These are phyloP conservation scores for Backusella westeae DNA, from an alignment of 192 early-diverging fungal genomes.

Conservation along the genomic window DNA sequence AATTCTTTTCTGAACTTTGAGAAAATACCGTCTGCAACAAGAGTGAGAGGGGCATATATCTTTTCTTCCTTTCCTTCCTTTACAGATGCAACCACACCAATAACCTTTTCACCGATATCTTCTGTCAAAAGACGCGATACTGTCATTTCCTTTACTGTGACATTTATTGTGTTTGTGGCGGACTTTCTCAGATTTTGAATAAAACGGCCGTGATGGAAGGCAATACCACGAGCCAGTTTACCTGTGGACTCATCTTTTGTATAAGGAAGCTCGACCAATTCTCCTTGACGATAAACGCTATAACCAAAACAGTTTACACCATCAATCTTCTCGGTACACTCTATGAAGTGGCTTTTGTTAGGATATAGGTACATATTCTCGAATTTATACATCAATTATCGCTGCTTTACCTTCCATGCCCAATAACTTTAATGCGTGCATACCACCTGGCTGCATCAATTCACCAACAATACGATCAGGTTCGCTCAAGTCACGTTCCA, in stretches of 20 bases:
- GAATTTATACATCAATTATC: not conserved
- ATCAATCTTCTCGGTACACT: slow-evolving; percentile 83
- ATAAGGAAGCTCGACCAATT: slow-evolving; percentile 73
- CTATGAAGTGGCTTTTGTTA: slow-evolving; percentile 27
- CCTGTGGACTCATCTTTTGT: slow-evolving; percentile 46
- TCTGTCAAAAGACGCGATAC: slow-evolving; percentile 43
- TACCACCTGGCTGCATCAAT: slow-evolving; percentile 92
- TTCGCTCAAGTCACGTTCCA: slow-evolving; percentile 87
- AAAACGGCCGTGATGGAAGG: slow-evolving; percentile 95
- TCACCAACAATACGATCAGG: slow-evolving; percentile 98
- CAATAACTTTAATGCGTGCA: slow-evolving; percentile 73
- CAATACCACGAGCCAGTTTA: slow-evolving; percentile 58
- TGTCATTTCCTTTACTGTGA: slow-evolving; percentile 76
- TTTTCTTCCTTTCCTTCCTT: slow-evolving; percentile 24
- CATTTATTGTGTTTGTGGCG: slow-evolving; percentile 51
- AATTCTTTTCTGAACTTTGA: slow-evolving; percentile 90
- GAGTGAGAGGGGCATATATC: slow-evolving; percentile 70
- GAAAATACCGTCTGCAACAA: slow-evolving; percentile 92
- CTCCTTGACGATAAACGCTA: slow-evolving; percentile 55
- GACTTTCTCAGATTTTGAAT: slow-evolving; percentile 80
- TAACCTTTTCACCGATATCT: slow-evolving; percentile 41
- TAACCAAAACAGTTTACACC: slow-evolving; percentile 85
- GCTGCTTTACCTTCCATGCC: slow-evolving; percentile 59
- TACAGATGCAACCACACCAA: slow-evolving; percentile 47
- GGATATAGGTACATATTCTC: not conserved